Evolutionary conservation across 2,329 filamentous ascomycete genomes (phyloP), one percentile per base, ranked within the genome.

Genomic region (Aureobasidium sp.): DNA sequence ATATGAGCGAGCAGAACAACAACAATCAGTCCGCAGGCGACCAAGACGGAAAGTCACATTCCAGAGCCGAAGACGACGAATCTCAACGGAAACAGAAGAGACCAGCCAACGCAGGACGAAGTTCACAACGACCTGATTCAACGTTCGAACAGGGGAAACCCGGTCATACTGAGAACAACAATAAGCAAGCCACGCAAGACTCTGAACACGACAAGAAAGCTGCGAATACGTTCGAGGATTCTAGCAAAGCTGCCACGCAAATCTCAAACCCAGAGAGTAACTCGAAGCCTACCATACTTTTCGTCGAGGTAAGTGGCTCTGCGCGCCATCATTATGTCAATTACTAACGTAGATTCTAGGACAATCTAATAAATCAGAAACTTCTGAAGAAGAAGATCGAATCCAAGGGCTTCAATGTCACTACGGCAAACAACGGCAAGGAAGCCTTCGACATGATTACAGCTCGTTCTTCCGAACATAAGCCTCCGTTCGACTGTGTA

Each of bases 321-420:
- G n/a, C 10, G n/a, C 16, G 6, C 27, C 33, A 20, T 31, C 18
- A 1, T 16, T 1, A n/a, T 33, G 33, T 23, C 10, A 33, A 33
- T 23, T 10, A n/a, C 33, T 31, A 4, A 31, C 54, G 42, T 16
- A 40, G 23, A 5, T 18, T 71, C 2, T 73, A 77, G 61, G 76
- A 77, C 66, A 77, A 77, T 47, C 61, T 72, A 15, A 75, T 78
- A 65, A 78, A 77, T 56, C 74, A 76, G 50, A 71, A 71, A 11
- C 71, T 78, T 25, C 65, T 77, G 1, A 66, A 67, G 16, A 70
- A 72, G 27, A 75, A 75, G 58, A 65, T 77, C 29, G 67, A 71
- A 56, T 47, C 65, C 4, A 74, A 72, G 36, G 72, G 70, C 25
- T 75, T 73, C 67, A 69, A 67, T 9, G 72, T 77, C 36, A 76